These are phyloP conservation scores for Aspergillus eucalypticola DNA, from an alignment of 2,329 filamentous ascomycete genomes.

Conservation along the genomic window DNA sequence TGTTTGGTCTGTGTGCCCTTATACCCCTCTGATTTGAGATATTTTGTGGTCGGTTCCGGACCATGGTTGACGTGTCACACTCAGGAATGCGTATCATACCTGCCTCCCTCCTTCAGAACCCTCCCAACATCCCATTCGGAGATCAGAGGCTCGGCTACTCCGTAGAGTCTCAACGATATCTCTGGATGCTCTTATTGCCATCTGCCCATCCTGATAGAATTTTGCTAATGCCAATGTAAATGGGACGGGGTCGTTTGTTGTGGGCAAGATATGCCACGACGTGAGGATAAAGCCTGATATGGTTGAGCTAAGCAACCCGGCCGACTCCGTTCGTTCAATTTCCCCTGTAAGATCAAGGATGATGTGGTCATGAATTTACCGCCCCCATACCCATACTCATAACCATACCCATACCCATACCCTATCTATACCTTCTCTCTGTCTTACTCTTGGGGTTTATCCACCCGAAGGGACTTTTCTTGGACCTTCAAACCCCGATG, in stretches of 20 bases:
- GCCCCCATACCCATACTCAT: not conserved
- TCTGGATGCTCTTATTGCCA: not conserved
- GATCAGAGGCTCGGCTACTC: not conserved
- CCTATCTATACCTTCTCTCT: not conserved
- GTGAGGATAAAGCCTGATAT: conserved; percentile 7
- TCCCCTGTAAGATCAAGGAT: not conserved
- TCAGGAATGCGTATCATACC: conserved; percentile 8
- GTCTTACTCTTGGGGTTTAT: not conserved
- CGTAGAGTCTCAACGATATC: not conserved
- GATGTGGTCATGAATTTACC: conserved; percentile 7
- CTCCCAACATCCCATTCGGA: not conserved
- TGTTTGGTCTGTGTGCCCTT: not conserved
- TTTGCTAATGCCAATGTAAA: not conserved
- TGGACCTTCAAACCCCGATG: not conserved
- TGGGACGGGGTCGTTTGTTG: not conserved
- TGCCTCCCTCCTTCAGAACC: not conserved
- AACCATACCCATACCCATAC: too few relatives aligned
- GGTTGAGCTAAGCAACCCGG: conserved; percentile 12
- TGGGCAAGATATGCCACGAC: not conserved
- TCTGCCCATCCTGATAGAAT: not conserved
- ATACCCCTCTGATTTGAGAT: not conserved
- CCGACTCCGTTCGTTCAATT: conserved; percentile 6
- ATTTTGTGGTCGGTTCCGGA: conserved; percentile 14
- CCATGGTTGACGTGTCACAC: conserved; percentile 23
- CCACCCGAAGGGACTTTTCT: not conserved